Base-by-base conservation (phyloP, 371 early-diverging fungal genomes). In the Vairimorpha ceranae region DNA sequence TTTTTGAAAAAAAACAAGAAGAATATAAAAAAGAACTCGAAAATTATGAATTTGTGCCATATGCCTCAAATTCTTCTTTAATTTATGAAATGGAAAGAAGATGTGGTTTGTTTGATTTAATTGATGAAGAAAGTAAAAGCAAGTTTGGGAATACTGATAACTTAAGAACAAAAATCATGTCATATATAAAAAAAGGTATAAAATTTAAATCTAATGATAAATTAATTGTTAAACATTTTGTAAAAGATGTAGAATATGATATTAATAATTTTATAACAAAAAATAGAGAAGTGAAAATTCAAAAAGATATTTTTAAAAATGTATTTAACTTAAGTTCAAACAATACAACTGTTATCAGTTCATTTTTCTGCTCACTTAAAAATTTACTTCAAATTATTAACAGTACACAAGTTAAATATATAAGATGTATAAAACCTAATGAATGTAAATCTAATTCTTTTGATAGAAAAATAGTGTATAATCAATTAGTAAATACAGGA, bases 381-480 rank as follows among this genome's bases (percentile, higher is more conserved):
- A 76, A 70, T 56, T 80, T 98, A 6, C 93, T 97, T 6, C 86
- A 86, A 12, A 92, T 92, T 75, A 82, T 98, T 76, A 93, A 92
- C 90, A 88, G 89, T 73, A 90, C 93, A 74, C 89, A 90, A 65
- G 92, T 96, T n/a, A 90, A 92, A 43, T 98, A 97, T 83, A 92
- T 98, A 41, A 89, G 95, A 82, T 94, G 94, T 68, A 96, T 98
- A 84, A 98, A 95, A 81, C 97, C 99, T 38, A 89, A 90, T 74
- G 89, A 87, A 76, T 91, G 92, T 82, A 87, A 89, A 52, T 88
- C 93, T 0, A 86, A 87, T 8, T 92, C 92, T 74, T 96, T 89
- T 81, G 93, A 95, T 80, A 79, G 86, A 61, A 88, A 90, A 78
- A 87, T 92, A 82, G 83, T 79, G 10, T 32, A 58, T 6, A 65